Percentiles rank a stretch among this genome's conserved stretches.
phyloP scores from a whole-genome alignment of 2,329 filamentous ascomycete species.

The Penicillium brevicompactum region DNA sequence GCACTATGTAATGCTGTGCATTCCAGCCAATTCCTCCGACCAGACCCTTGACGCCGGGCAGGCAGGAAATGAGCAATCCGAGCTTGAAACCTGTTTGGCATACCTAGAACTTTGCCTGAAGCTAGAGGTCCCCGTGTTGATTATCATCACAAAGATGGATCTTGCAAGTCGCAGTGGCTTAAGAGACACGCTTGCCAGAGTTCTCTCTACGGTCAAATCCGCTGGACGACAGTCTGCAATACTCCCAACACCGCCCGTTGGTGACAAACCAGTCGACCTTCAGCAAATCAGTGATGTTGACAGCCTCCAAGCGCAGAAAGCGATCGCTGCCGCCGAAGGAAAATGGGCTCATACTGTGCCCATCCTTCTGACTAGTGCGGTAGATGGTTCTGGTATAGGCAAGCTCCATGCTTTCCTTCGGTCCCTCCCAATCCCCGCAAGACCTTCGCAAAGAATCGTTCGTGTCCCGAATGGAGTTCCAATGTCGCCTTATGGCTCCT shows the following conservation, averaged over 20 bases:
- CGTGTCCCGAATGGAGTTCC: conserved; percentile 15
- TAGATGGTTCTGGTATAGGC: conserved; percentile 80
- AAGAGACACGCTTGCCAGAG: conserved; percentile 68
- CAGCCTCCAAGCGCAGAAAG: conserved; percentile 58
- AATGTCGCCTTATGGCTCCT: conserved; percentile 52
- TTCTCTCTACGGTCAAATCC: conserved; percentile 77
- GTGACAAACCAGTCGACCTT: conserved; percentile 56
- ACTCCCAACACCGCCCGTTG: conserved; percentile 51
- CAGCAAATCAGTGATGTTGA: conserved; percentile 60
- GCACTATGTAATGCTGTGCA: conserved; percentile 87
- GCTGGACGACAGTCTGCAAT: conserved; percentile 74
- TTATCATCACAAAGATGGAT: conserved; percentile 91
- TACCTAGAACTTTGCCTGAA: conserved; percentile 85
- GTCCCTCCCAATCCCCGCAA: conserved; percentile 68
- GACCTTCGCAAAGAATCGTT: conserved; percentile 26
- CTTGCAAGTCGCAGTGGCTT: conserved; percentile 74
- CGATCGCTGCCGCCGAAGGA: conserved; percentile 48
- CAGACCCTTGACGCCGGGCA: conserved; percentile 41
- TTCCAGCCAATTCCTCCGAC: conserved; percentile 72
- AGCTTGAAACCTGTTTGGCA: conserved; percentile 72
- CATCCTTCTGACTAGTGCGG: conserved; percentile 82
- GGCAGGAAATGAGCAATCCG: conserved; percentile 38
- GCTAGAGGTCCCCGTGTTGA: conserved; percentile 72
- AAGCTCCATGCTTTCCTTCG: conserved; percentile 80
- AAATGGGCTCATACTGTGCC: conserved; percentile 64